These are phyloP conservation scores for Scorias spongiosa DNA, from an alignment of 2,329 filamentous ascomycete genomes.

Conservation along the genomic window DNA sequence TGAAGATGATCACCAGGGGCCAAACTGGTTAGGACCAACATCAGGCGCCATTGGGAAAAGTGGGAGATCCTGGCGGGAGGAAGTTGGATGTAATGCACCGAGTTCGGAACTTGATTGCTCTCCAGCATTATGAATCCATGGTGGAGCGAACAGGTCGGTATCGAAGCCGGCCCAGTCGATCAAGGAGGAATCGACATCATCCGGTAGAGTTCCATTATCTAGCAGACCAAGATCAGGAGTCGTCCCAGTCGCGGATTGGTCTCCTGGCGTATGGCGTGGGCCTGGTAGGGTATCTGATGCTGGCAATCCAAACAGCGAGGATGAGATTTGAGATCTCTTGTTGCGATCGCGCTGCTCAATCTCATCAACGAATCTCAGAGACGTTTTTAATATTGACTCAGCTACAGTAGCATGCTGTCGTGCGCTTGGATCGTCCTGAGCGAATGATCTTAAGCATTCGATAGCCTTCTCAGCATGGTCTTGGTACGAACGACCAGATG, in stretches of 20 bases:
- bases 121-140: constrained; percentile 10
- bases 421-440: constrained; percentile 14
- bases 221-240: neutral
- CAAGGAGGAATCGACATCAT: neutral
- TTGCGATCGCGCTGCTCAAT: constrained; percentile 9
- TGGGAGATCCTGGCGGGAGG: neutral
- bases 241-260: too few relatives aligned
- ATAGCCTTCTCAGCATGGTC: constrained; percentile 10
- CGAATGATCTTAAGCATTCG: constrained; percentile 14
- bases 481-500: constrained; percentile 12
- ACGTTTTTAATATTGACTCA: constrained; percentile 11
- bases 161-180: constrained; percentile 12
- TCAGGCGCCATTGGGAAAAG: neutral
- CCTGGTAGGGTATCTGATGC: neutral
- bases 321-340: constrained; percentile 13
- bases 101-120: neutral
- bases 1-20: neutral
- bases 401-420: constrained; percentile 15
- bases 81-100: neutral
- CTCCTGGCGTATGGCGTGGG: too few relatives aligned
- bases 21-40: neutral
- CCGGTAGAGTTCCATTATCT: neutral
- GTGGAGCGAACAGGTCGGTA: constrained; percentile 13
- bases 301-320: constrained; percentile 14
- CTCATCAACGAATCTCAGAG: constrained; percentile 8